Evolutionary conservation across 2,329 filamentous ascomycete species (phyloP).

Genomic region (Curvularia spicifera): DNA sequence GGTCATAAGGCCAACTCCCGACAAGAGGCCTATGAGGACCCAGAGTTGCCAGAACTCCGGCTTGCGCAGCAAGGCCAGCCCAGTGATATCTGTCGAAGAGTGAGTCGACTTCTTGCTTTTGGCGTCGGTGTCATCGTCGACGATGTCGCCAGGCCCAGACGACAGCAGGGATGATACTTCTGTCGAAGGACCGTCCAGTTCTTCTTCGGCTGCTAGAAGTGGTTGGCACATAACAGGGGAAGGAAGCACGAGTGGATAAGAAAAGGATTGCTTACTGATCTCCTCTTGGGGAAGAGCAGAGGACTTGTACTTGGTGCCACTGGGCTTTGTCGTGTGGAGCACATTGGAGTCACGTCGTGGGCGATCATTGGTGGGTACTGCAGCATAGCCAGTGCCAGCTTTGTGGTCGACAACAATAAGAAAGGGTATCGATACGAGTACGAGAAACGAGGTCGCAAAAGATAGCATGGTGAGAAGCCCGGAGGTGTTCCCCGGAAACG

Average conservation of each 20-base stretch:
- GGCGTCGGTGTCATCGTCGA: slow-evolving; percentile 52
- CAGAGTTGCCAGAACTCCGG: slow-evolving; percentile 93
- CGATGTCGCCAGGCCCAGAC: slow-evolving; percentile 66
- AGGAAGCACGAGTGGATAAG: slow-evolving; percentile 1
- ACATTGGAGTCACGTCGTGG: slow-evolving; percentile 53
- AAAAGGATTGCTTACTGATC: slow-evolving; percentile 65
- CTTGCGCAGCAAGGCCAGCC: slow-evolving; percentile 72
- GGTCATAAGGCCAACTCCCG: slow-evolving; percentile 95
- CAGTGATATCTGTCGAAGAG: slow-evolving; percentile 89
- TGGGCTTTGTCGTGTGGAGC: slow-evolving; percentile 57
- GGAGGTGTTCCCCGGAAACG: slow-evolving; percentile 84
- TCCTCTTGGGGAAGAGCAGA: slow-evolving; percentile 55
- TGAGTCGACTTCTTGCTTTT: slow-evolving; percentile 71
- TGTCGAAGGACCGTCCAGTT: slow-evolving; percentile 59
- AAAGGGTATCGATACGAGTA: slow-evolving; percentile 82
- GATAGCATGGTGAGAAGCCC: slow-evolving; percentile 81
- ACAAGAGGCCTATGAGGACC: slow-evolving; percentile 83
- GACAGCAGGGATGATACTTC: slow-evolving; percentile 80
- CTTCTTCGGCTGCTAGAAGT: slow-evolving; percentile 44
- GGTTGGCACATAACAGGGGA: slow-evolving; percentile 44
- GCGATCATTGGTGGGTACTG: slow-evolving; percentile 60
- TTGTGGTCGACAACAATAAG: slow-evolving; percentile 75
- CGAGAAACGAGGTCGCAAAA: slow-evolving; percentile 77
- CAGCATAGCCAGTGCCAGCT: slow-evolving; percentile 62
- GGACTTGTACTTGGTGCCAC: slow-evolving; percentile 53